These are phyloP conservation scores for Tolypocladium paradoxum DNA, from an alignment of 2,329 filamentous ascomycete species.

Conservation along the genomic window DNA sequence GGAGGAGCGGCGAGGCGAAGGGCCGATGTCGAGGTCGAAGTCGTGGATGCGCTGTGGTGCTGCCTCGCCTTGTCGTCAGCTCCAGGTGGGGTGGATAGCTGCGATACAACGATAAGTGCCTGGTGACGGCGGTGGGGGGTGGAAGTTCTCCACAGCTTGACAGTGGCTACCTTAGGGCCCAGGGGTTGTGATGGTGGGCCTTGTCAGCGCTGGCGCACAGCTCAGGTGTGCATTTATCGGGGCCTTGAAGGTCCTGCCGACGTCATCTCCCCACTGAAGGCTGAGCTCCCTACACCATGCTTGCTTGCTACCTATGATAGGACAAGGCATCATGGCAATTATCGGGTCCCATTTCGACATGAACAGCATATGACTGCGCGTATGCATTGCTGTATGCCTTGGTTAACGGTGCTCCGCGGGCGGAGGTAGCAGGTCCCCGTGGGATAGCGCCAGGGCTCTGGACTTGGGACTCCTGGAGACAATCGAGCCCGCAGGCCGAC, in stretches of 20 bases:
- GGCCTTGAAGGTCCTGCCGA: not conserved
- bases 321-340: not conserved
- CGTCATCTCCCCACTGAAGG: not conserved
- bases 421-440: not conserved
- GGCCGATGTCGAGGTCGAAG: slow-evolving; percentile 1
- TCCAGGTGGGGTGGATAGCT: not conserved
- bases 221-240: not conserved
- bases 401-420: not conserved
- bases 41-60: slow-evolving; percentile 1
- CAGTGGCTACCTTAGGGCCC: no score
- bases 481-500: not conserved
- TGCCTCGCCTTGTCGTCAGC: slow-evolving; percentile 6
- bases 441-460: not conserved
- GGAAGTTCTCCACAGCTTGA: not conserved
- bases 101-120: not conserved
- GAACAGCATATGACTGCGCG: not conserved
- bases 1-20: not conserved
- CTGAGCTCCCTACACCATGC: not conserved
- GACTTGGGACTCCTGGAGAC: not conserved
- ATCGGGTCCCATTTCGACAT: not conserved
- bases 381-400: not conserved
- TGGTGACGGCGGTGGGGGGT: no score
- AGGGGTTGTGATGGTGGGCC: not conserved
- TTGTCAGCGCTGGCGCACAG: not conserved
- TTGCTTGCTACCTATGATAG: not conserved